Percentiles rank a stretch among this genome's conserved stretches.
Evolutionary conservation across 2,329 filamentous ascomycete species (phyloP).

Genomic region (Clonostachys sp.): DNA sequence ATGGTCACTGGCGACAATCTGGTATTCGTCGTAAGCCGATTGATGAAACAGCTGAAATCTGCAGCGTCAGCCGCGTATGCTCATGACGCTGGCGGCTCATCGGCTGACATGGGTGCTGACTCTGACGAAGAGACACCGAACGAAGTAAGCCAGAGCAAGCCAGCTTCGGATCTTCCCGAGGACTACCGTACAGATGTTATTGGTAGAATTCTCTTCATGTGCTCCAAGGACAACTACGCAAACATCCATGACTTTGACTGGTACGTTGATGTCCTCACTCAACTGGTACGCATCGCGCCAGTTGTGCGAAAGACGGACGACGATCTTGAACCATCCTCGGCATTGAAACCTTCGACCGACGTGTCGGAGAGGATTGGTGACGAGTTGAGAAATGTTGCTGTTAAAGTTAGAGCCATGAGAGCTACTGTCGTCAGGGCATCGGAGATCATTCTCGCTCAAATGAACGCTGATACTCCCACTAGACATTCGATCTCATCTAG

Average conservation of each 20-base stretch:
- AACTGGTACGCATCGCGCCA: slow-evolving; percentile 71
- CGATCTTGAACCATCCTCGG: slow-evolving; percentile 21
- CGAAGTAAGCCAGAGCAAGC: slow-evolving; percentile 20
- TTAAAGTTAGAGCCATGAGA: slow-evolving; percentile 83
- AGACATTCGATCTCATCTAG: slow-evolving; percentile 56
- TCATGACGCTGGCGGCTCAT: slow-evolving; percentile 44
- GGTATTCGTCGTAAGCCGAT: slow-evolving; percentile 74
- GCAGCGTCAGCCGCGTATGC: slow-evolving; percentile 51
- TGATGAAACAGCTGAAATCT: slow-evolving; percentile 82
- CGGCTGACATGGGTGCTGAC: slow-evolving; percentile 30
- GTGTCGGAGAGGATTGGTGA: slow-evolving; percentile 72
- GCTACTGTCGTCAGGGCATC: slow-evolving; percentile 77
- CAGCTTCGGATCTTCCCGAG: slow-evolving; percentile 55
- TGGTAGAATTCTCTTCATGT: slow-evolving; percentile 79
- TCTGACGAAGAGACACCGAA: slow-evolving; percentile 44
- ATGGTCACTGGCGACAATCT: slow-evolving; percentile 92
- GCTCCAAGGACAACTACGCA: slow-evolving; percentile 80
- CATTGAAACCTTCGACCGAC: slow-evolving; percentile 19
- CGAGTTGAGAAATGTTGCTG: slow-evolving; percentile 84
- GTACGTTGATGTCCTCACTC: slow-evolving; percentile 88
- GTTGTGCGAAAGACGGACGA: slow-evolving; percentile 33
- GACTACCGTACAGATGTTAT: slow-evolving; percentile 86
- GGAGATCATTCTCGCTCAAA: slow-evolving; percentile 65
- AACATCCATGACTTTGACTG: slow-evolving; percentile 91
- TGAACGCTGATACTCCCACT: slow-evolving; percentile 44